phyloP scores from a whole-genome alignment of 2,329 filamentous ascomycete genomes.

The Hypomyces rosellus region DNA sequence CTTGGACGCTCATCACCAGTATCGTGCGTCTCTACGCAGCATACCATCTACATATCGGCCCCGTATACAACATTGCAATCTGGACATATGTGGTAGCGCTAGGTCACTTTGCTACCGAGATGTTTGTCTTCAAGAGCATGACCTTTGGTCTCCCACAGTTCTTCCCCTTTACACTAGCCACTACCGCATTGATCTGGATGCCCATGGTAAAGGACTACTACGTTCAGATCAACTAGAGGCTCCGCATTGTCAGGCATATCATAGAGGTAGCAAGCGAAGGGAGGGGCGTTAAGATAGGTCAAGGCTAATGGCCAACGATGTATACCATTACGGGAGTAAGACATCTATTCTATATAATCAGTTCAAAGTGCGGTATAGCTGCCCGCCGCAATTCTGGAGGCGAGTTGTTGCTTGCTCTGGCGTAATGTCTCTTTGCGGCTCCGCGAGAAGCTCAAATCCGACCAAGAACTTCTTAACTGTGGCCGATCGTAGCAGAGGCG shows the following conservation, averaged over 20 bases:
- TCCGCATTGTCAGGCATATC: neutral
- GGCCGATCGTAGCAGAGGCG: slow-evolving; percentile 82
- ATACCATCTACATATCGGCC: slow-evolving; percentile 67
- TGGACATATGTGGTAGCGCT: slow-evolving; percentile 78
- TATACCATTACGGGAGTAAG: too few relatives aligned
- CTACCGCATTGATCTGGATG: slow-evolving; percentile 55
- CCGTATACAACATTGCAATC: slow-evolving; percentile 72
- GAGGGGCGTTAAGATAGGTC: neutral
- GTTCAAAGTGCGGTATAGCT: slow-evolving; percentile 68
- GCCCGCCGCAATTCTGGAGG: slow-evolving; percentile 68
- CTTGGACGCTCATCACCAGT: slow-evolving; percentile 76
- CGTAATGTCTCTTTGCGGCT: slow-evolving; percentile 97
- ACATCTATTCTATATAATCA: neutral
- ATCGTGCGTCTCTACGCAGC: slow-evolving; percentile 77
- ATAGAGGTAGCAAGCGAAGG: neutral
- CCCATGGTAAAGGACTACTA: slow-evolving; percentile 63
- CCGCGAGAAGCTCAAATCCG: slow-evolving; percentile 92
- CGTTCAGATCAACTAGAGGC: slow-evolving; percentile 37
- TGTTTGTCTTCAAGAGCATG: slow-evolving; percentile 71
- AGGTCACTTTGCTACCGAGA: slow-evolving; percentile 73
- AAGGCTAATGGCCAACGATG: too few relatives aligned
- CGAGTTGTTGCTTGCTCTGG: slow-evolving; percentile 86
- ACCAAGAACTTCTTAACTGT: slow-evolving; percentile 95
- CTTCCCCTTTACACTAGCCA: slow-evolving; percentile 49
- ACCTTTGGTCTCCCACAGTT: slow-evolving; percentile 52